phyloP scores from a whole-genome alignment of 305 asterid species.

The Fraxinus nigra region DNA sequence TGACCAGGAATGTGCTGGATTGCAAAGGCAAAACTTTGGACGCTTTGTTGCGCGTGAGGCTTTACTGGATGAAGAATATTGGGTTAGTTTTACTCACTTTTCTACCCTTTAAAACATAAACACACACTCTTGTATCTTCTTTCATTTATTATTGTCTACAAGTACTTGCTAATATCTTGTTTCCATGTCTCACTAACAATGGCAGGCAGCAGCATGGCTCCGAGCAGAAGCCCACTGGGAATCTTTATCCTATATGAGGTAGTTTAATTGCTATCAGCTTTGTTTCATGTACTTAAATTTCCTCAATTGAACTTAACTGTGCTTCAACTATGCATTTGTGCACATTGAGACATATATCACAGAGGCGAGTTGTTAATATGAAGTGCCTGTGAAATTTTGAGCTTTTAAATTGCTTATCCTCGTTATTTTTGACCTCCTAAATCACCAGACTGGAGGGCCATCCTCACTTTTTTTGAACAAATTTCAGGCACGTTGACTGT shows the following conservation, averaged over 20 bases:
- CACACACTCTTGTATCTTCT: not conserved
- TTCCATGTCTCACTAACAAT: slow-evolving; percentile 50
- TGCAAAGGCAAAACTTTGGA: slow-evolving; percentile 55
- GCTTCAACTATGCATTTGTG: not conserved
- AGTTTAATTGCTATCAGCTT: slow-evolving; percentile 16
- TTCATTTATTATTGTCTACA: slow-evolving; percentile 31
- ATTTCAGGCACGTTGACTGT: slow-evolving; percentile 68
- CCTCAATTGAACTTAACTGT: slow-evolving; percentile 10
- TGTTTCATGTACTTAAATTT: slow-evolving; percentile 12
- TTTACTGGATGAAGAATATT: slow-evolving; percentile 83
- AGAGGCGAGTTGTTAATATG: not conserved
- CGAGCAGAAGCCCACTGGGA: slow-evolving; percentile 98
- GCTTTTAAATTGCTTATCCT: slow-evolving; percentile 19
- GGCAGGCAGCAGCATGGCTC: slow-evolving; percentile 96
- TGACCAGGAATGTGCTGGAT: slow-evolving; percentile 57
- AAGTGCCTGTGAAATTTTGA: not conserved
- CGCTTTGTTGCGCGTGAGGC: slow-evolving; percentile 81
- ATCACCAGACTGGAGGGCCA: not conserved
- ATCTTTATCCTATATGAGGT: slow-evolving; percentile 72
- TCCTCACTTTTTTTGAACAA: not conserved
- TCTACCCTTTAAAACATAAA: slow-evolving; percentile 10
- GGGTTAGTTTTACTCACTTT: slow-evolving; percentile 62
- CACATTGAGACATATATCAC: slow-evolving; percentile 1
- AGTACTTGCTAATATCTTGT: slow-evolving; percentile 42
- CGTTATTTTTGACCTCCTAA: not conserved